Conservation (phyloP, 306 rosid species). For the Ceratonia siliqua region DNA sequence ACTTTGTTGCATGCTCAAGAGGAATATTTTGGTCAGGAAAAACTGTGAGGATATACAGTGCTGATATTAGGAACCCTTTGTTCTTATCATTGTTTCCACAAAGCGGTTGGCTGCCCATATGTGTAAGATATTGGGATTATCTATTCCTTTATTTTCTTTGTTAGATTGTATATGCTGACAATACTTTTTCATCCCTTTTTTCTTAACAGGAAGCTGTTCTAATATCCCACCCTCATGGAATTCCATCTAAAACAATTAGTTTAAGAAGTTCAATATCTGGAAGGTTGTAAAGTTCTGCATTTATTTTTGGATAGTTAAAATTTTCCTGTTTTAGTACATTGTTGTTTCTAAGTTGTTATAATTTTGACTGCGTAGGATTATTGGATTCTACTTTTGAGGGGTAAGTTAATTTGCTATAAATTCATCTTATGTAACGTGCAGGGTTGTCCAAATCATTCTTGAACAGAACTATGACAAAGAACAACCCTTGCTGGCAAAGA, state of each 20-base stretch:
- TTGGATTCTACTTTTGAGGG: constrained; percentile 21
- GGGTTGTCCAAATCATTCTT: constrained; percentile 86
- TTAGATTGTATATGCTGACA: neutral
- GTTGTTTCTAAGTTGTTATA: neutral
- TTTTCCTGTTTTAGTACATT: constrained; percentile 18
- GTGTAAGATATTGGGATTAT: constrained; percentile 47
- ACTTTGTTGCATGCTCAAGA: constrained; percentile 73
- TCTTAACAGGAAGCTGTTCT: constrained; percentile 82
- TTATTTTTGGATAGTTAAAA: constrained; percentile 15
- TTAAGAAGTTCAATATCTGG: constrained; percentile 94
- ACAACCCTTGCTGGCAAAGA: constrained; percentile 62
- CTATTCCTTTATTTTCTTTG: neutral
- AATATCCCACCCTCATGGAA: constrained; percentile 75
- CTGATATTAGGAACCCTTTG: constrained; percentile 91
- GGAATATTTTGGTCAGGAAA: constrained; percentile 77
- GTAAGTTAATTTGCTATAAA: constrained; percentile 32
- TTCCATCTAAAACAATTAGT: constrained; percentile 72
- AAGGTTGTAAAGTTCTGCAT: constrained; percentile 59
- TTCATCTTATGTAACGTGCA: constrained; percentile 50
- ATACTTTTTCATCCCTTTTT: neutral
- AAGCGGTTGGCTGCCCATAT: constrained; percentile 91
- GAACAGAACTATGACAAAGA: constrained; percentile 73
- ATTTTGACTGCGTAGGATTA: constrained; percentile 16
- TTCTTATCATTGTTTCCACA: constrained; percentile 90
- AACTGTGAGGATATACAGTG: constrained; percentile 68